These are phyloP conservation scores for Carpinus fangiana DNA, from an alignment of 306 rosid species.

Conservation along the genomic window DNA sequence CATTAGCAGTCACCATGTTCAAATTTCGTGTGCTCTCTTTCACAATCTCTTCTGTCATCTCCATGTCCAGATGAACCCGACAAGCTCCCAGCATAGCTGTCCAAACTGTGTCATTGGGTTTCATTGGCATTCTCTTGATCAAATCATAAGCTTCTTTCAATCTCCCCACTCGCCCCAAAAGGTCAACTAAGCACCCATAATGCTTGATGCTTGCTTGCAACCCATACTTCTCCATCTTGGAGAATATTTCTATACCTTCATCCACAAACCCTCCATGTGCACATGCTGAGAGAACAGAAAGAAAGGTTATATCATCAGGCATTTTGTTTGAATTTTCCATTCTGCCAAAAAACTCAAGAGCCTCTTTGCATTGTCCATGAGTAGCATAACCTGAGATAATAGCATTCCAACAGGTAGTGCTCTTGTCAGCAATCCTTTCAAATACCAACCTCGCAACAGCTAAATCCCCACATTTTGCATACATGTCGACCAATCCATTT, in stretches of 20 bases:
- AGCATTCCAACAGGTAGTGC: conserved; percentile 64
- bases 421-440: conserved; percentile 48
- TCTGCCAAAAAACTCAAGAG: conserved; percentile 47
- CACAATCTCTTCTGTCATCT: conserved; percentile 51
- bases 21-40: conserved; percentile 27
- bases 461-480: conserved; percentile 75
- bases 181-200: conserved; percentile 75
- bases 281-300: conserved; percentile 61
- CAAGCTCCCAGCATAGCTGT: conserved; percentile 77
- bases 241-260: conserved; percentile 48
- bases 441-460: conserved; percentile 52
- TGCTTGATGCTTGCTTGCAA: conserved; percentile 44
- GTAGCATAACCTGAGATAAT: conserved; percentile 66
- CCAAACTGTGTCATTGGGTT: conserved; percentile 60
- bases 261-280: conserved; percentile 62
- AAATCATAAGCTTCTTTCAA: conserved; percentile 55
- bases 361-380: conserved; percentile 61
- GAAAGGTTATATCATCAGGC: conserved; percentile 65
- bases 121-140: conserved; percentile 53
- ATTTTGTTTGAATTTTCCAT: conserved; percentile 49
- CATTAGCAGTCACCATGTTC: conserved; percentile 16
- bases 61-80: conserved; percentile 53
- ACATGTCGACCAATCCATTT: conserved; percentile 73
- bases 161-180: conserved; percentile 66
- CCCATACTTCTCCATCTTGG: conserved; percentile 56